These are phyloP conservation scores for Amylostereum chailletii DNA, from an alignment of 1,284 basidiomycete species.

Conservation along the genomic window DNA sequence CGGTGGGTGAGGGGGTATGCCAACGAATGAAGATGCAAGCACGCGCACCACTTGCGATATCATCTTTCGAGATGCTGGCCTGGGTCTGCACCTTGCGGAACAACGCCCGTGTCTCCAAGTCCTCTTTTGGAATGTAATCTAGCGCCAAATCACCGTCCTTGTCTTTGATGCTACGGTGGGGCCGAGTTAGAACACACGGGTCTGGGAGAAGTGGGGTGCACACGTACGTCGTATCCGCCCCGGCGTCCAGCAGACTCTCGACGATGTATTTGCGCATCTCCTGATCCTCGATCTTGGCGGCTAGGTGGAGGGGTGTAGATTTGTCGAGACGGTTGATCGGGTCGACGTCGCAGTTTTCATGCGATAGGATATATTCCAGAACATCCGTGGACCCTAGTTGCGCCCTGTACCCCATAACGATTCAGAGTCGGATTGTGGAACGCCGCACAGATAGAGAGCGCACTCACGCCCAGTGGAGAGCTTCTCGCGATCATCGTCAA, in stretches of 20 bases:
- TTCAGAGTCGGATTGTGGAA: background rate
- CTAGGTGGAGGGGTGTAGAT: conserved; percentile 80
- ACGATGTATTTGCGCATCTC: conserved; percentile 50
- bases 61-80: conserved; percentile 25
- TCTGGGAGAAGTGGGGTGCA: too few species aligned
- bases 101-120: conserved; percentile 33
- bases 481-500: conserved; percentile 25
- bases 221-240: conserved; percentile 62
- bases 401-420: conserved; percentile 25
- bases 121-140: conserved; percentile 48
- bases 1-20: conserved; percentile 8
- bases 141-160: conserved; percentile 53
- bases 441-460: conserved; percentile 4
- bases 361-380: conserved; percentile 65
- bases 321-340: conserved; percentile 65
- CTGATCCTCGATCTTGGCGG: conserved; percentile 53
- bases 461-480: conserved; percentile 75
- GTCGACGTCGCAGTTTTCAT: conserved; percentile 81
- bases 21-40: background rate
- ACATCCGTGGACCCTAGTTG: conserved; percentile 53
- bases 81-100: conserved; percentile 45
- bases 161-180: conserved; percentile 56
- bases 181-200: background rate
- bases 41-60: conserved; percentile 30
- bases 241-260: conserved; percentile 66